phyloP scores from a whole-genome alignment of 2,329 filamentous ascomycete genomes.

The Chaetomiaceae sp. region DNA sequence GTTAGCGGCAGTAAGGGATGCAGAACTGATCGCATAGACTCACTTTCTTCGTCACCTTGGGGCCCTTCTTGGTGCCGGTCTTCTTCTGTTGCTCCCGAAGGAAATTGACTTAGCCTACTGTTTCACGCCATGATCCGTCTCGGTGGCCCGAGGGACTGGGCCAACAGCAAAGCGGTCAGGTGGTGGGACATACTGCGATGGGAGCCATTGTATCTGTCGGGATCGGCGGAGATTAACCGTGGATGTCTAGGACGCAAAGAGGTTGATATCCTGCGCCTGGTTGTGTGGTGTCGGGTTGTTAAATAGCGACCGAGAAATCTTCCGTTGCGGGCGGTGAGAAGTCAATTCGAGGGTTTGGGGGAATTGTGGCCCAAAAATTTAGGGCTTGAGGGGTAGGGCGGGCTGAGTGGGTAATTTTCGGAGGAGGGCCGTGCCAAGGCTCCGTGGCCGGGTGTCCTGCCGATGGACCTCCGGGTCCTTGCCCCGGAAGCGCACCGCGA shows the following conservation, averaged over 20 bases:
- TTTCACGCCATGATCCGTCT: slow-evolving; percentile 54
- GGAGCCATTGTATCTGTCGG: slow-evolving; percentile 69
- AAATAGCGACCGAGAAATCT: slow-evolving; percentile 8
- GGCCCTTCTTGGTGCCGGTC: slow-evolving; percentile 57
- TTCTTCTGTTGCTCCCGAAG: slow-evolving; percentile 55
- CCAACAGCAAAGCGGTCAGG: slow-evolving; percentile 88
- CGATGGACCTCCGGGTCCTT: no score
- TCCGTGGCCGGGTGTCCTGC: not conserved
- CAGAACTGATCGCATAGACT: slow-evolving; percentile 21
- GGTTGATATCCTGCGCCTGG: slow-evolving; percentile 79
- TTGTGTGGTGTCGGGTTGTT: slow-evolving; percentile 22
- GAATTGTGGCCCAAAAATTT: slow-evolving; percentile 21
- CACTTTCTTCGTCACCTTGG: slow-evolving; percentile 84
- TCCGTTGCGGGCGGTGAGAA: slow-evolving; percentile 13
- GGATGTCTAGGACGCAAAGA: slow-evolving; percentile 50
- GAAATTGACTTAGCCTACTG: slow-evolving; percentile 92
- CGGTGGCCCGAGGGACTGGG: slow-evolving; percentile 43
- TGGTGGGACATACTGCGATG: slow-evolving; percentile 71
- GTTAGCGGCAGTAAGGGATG: slow-evolving; percentile 14
- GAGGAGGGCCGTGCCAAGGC: slow-evolving; percentile 12
- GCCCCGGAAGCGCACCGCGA: no score
- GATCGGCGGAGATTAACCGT: slow-evolving; percentile 21
- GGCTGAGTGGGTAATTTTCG: not conserved
- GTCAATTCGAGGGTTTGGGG: slow-evolving; percentile 5
- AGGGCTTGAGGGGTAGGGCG: slow-evolving; percentile 14